phyloP scores from a whole-genome alignment of 495 filamentous ascomycete genomes.

The Coniosporium apollinis region DNA sequence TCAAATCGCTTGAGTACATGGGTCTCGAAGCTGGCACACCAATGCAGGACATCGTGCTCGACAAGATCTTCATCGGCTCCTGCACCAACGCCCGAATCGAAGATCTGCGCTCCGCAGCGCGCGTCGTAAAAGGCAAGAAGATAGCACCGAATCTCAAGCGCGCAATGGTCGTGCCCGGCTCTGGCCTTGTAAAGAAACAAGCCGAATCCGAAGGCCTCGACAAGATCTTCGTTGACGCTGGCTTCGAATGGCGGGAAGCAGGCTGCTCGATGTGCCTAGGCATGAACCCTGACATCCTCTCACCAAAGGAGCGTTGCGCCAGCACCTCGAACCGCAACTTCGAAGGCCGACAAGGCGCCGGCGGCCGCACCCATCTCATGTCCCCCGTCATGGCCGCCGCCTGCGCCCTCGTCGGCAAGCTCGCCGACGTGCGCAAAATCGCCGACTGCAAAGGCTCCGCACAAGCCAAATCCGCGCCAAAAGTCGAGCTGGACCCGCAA shows the following conservation, averaged over 20 bases:
- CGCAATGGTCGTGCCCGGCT: slow-evolving; percentile 92
- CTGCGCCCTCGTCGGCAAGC: slow-evolving; percentile 73
- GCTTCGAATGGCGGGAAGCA: slow-evolving; percentile 96
- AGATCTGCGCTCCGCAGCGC: slow-evolving; percentile 77
- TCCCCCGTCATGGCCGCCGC: slow-evolving; percentile 94
- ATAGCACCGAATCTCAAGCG: slow-evolving; percentile 75
- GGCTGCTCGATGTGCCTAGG: slow-evolving; percentile 98
- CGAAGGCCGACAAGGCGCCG: slow-evolving; percentile 87
- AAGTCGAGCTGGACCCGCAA: slow-evolving; percentile 38
- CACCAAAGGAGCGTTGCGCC: slow-evolving; percentile 82
- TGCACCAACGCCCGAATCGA: slow-evolving; percentile 97
- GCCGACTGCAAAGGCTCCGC: slow-evolving; percentile 30
- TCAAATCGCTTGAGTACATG: slow-evolving; percentile 88
- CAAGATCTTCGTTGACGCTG: slow-evolving; percentile 78
- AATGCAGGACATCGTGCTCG: slow-evolving; percentile 77
- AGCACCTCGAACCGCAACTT: slow-evolving; percentile 96
- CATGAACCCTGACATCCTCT: slow-evolving; percentile 98
- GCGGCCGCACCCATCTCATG: slow-evolving; percentile 88
- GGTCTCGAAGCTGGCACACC: slow-evolving; percentile 67
- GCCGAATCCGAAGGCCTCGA: slow-evolving; percentile 86
- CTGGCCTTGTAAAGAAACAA: slow-evolving; percentile 83
- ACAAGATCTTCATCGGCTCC: slow-evolving; percentile 96
- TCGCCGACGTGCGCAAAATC: slow-evolving; percentile 78
- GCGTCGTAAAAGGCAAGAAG: slow-evolving; percentile 71
- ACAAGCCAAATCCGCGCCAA: slow-evolving; percentile 39